phyloP scores from a whole-genome alignment of 371 early-diverging fungal genomes.

The Funneliformis caledonium region DNA sequence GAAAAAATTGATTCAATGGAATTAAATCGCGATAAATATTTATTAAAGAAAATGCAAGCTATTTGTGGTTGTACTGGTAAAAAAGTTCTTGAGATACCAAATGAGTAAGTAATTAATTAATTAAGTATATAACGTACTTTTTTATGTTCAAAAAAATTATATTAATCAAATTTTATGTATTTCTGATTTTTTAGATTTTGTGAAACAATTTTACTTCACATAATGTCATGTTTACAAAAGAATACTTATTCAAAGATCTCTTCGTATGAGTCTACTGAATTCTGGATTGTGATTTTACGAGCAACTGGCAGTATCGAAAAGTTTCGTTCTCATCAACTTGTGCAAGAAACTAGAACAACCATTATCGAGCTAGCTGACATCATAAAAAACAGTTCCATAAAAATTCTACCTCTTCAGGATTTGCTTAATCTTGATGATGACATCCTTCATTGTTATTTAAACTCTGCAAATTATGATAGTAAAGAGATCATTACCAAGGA shows the following conservation, averaged over 20 bases:
- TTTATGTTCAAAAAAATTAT: not conserved
- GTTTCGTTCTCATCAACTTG: conserved; percentile 7
- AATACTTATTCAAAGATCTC: not conserved
- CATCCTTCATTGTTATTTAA: not conserved
- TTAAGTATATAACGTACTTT: not conserved
- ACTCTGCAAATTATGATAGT: not conserved
- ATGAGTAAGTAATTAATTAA: not conserved
- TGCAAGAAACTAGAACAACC: not conserved
- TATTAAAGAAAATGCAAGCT: not conserved
- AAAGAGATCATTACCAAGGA: not conserved
- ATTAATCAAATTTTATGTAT: not conserved
- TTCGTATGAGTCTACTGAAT: not conserved
- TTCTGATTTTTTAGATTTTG: conserved; percentile 21
- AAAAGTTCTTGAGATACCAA: not conserved
- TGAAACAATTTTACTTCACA: conserved; percentile 27
- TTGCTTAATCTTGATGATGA: conserved; percentile 12
- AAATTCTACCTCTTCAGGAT: not conserved
- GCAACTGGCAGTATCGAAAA: not conserved
- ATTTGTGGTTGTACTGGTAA: not conserved
- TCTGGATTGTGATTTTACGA: conserved; percentile 17
- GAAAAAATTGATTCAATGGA: not conserved
- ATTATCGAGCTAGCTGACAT: not conserved
- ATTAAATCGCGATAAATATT: not conserved
- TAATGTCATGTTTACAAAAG: not conserved
- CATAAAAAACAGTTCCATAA: not conserved